Evolutionary conservation across 208 protist genomes (phyloP).

Genomic region (Wallacemonas sp.): DNA sequence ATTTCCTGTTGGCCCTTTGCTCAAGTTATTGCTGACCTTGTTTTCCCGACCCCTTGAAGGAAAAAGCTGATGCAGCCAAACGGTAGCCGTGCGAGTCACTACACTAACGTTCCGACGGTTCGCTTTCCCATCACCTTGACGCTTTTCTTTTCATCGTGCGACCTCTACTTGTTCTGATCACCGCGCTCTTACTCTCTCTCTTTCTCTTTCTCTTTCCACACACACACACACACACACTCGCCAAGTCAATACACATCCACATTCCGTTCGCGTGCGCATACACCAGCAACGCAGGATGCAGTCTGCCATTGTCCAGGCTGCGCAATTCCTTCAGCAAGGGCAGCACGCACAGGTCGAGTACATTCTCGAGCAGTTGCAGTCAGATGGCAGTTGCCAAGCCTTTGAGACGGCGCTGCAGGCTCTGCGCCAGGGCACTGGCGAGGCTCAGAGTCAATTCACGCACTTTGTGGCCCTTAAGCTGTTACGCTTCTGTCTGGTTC

Average conservation of each 20-base stretch:
- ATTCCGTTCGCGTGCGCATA: too few relatives aligned
- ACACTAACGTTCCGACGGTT: too few relatives aligned
- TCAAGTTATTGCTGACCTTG: too few relatives aligned
- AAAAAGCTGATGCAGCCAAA: too few relatives aligned
- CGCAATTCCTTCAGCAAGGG: conserved; percentile 50
- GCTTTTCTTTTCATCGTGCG: too few relatives aligned
- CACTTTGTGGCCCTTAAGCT: conserved; percentile 73
- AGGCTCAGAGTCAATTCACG: conserved; percentile 37
- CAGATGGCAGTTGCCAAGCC: conserved; percentile 26
- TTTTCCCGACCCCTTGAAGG: too few relatives aligned
- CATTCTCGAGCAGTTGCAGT: conserved; percentile 46
- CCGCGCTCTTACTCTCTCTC: neutral
- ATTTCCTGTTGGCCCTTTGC: too few relatives aligned
- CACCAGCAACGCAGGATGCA: too few relatives aligned
- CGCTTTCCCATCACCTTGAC: too few relatives aligned
- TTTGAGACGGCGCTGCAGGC: conserved; percentile 28
- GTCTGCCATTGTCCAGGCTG: conserved; percentile 40
- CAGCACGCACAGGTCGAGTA: conserved; percentile 52
- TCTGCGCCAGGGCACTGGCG: conserved; percentile 15
- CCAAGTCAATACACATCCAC: too few relatives aligned
- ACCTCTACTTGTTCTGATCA: too few relatives aligned
- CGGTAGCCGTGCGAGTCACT: too few relatives aligned
- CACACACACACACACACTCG: neutral
- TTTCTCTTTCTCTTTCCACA: conserved; percentile 5
- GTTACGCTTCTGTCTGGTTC: conserved; percentile 54